These are phyloP conservation scores for Verticillium longisporum DNA, from an alignment of 2,329 filamentous ascomycete genomes.

Conservation along the genomic window DNA sequence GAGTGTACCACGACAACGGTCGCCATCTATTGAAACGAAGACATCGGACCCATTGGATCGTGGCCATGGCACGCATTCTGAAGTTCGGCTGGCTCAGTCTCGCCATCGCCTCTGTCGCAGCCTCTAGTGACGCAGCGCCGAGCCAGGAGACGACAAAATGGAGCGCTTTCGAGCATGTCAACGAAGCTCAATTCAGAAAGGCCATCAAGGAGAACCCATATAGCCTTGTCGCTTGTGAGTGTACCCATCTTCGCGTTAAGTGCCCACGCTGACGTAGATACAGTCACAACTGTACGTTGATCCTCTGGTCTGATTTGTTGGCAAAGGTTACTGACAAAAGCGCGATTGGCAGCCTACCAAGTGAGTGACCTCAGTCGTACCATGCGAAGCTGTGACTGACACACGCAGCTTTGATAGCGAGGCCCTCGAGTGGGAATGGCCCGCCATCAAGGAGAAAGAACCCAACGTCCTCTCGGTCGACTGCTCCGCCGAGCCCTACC, in stretches of 20 bases:
- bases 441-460: slow-evolving; percentile 3
- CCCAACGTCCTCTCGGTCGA: slow-evolving; percentile 26
- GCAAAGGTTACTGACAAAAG: not conserved
- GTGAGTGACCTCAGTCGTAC: not conserved
- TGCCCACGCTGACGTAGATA: not conserved
- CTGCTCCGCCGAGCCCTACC: slow-evolving; percentile 23
- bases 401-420: slow-evolving; percentile 4
- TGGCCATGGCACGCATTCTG: not conserved
- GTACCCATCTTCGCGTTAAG: too few relatives aligned
- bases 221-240: slow-evolving; percentile 25
- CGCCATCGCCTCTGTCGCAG: not conserved
- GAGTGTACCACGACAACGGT: not conserved
- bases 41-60: too few relatives aligned
- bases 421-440: slow-evolving; percentile 12
- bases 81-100: not conserved
- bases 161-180: slow-evolving; percentile 2
- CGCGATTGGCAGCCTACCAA: not conserved
- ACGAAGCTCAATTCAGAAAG: slow-evolving; percentile 3
- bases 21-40: not conserved
- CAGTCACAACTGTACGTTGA: not conserved
- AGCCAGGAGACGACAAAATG: not conserved
- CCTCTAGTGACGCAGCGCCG: not conserved
- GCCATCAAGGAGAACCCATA: slow-evolving; percentile 11
- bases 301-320: not conserved
- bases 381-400: not conserved